Evolutionary conservation across 2,329 filamentous ascomycete species (phyloP).

Genomic region (Fusarium foetens): DNA sequence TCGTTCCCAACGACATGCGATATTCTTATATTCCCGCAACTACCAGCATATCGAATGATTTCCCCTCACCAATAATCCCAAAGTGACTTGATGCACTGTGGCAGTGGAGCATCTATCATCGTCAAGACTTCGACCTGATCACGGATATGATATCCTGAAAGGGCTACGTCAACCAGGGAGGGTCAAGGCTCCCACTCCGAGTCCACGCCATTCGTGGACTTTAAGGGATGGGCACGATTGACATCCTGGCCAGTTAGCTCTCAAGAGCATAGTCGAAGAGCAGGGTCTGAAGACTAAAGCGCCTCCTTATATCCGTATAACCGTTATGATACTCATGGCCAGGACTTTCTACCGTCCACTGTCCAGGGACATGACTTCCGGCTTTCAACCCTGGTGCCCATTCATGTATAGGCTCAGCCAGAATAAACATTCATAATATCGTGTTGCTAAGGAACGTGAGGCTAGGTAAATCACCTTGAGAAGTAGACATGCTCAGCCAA

Average conservation of each 20-base stretch:
- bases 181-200: constrained; percentile 2
- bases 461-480: not conserved
- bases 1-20: not conserved
- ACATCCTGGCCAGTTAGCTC: not conserved
- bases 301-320: not conserved
- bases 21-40: not conserved
- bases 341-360: not conserved
- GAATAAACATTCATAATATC: not conserved
- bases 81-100: constrained; percentile 15
- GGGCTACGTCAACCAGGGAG: constrained; percentile 4
- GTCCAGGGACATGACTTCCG: not conserved
- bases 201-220: constrained; percentile 10
- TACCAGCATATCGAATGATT: constrained; percentile 10
- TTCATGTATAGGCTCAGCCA: not conserved
- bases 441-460: not conserved
- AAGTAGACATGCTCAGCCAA: not conserved
- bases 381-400: not conserved
- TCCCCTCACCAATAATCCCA: constrained; percentile 3
- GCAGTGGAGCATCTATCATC: not conserved
- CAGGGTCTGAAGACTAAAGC: not conserved
- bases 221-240: not conserved
- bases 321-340: not conserved
- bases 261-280: not conserved
- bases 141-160: constrained; percentile 23
- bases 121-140: constrained; percentile 3